These are phyloP conservation scores for Ceratocystis cacaofunesta DNA, from an alignment of 2,329 filamentous ascomycete species.

Conservation along the genomic window DNA sequence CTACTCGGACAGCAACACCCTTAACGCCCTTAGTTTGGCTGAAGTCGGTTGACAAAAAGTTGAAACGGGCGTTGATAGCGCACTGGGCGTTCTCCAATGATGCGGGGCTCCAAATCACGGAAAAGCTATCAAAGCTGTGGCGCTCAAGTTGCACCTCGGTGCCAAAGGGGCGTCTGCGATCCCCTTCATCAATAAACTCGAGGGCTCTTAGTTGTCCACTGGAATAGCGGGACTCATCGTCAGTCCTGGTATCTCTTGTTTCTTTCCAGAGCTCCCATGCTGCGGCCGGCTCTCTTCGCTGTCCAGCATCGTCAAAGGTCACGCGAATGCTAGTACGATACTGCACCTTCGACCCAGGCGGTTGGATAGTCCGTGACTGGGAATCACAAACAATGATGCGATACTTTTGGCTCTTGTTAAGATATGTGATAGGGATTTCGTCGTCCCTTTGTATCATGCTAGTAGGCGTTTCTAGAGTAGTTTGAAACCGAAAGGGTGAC, in stretches of 20 bases:
- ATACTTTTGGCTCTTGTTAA: constrained; percentile 96
- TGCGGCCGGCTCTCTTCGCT: constrained; percentile 63
- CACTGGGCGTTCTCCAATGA: constrained; percentile 57
- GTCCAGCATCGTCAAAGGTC: constrained; percentile 92
- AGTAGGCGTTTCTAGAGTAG: constrained; percentile 81
- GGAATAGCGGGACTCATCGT: constrained; percentile 80
- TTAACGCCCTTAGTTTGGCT: constrained; percentile 98
- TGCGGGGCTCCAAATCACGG: constrained; percentile 71
- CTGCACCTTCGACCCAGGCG: constrained; percentile 43
- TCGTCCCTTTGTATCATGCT: constrained; percentile 85
- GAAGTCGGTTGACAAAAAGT: constrained; percentile 96
- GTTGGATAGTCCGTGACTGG: constrained; percentile 31
- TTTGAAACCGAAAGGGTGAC: constrained; percentile 62
- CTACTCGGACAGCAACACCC: constrained; percentile 85
- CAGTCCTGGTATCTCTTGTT: constrained; percentile 56
- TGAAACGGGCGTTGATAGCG: constrained; percentile 83
- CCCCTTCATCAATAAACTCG: constrained; percentile 69
- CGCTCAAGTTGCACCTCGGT: constrained; percentile 56
- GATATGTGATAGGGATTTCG: constrained; percentile 91
- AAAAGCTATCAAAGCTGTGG: constrained; percentile 87
- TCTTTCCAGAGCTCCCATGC: constrained; percentile 94
- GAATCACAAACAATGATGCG: constrained; percentile 74
- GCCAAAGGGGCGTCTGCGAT: constrained; percentile 38
- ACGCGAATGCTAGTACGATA: constrained; percentile 91
- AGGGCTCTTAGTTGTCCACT: constrained; percentile 88